Evolutionary conservation across 129 eudicot species (phyloP), one percentile per base, ranked within the genome.

Genomic region (Saussurea involucrata): DNA sequence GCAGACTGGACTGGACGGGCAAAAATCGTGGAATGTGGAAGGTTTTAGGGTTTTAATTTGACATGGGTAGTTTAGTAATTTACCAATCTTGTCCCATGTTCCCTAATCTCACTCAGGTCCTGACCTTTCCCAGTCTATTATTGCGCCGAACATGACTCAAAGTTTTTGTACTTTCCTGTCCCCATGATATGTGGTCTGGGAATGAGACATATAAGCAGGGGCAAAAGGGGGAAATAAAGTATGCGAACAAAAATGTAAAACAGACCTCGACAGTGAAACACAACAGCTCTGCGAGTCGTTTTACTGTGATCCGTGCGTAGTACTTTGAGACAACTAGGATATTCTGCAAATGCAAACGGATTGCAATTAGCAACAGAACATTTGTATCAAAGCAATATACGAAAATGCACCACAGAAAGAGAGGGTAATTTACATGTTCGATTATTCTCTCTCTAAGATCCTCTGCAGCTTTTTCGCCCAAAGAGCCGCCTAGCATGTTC

Each of bases 391-490:
- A 10, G 2, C 15, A 57, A 31, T 15, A 5, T 7, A 27, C 0
- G n/a, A 7, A 37, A 8, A 63, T 9, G 32, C 20, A 31, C 24
- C 37, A 53, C 5, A 18, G 8, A 44, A 36, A 36, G 17, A 67
- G 34, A 32, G 21, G 24, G 36, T 25, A 27, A 73, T 42, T 86
- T 90, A 93, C 98, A 83, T 93, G 98, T 61, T 93, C 97, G 61
- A 90, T 93, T 46, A 93, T 89, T 89, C 98, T 88, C 79, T 88
- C 92, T 58, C 82, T 87, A 31, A 93, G 86, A 87, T 93, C 95
- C 69, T 89, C 96, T 13, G 90, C 93, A 4, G 98, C 98, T 79
- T 91, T 93, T 68, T 90, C 93, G 37, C 92, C 95, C 72, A 93
- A 79, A 82, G 96, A 58, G 83, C 98, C 98, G 68, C 98, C 97